Base-by-base conservation (phyloP, 2,329 filamentous ascomycete genomes). In the Penicillium sp. region DNA sequence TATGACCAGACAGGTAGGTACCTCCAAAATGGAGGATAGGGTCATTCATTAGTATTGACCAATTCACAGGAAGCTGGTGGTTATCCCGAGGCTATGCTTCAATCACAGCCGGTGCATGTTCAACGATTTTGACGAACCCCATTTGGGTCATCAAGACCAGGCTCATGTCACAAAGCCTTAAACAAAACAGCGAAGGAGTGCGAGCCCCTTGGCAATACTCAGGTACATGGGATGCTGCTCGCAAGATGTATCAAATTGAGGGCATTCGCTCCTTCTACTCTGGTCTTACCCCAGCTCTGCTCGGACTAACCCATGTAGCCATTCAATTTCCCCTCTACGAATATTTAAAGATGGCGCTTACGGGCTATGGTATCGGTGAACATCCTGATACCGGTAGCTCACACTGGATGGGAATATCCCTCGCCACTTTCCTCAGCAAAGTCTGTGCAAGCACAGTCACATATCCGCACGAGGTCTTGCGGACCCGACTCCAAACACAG, bases 61-160 rank as follows among this genome's bases (percentile, higher is more conserved):
- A 50, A 57, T 64, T 28, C 50, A 59, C 67, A 90, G 89, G 87
- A 58, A 93, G 90, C 70, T 85, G 84, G 68, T 88, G 90, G 77
- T 72, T 91, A 42, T 84, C 93, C 67, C 91, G 90, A 69, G 88
- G 94, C 62, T 92, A 89, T 79, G 94, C 94, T 22, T 96, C 94
- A 10, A 85, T 99, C 58, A 84, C 91, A 54, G 94, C 93, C 25
- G 94, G 94, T 50, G 91, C 87, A 58, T 96, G 89, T 77, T 97
- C 92, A 63, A 99, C 94, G 4, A 82, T 97, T 60, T 89, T 88
- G 60, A 99, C 94, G 25, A 99, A 97, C 73, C 94, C 94, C 0
- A 99, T 99, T 58, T 99, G 94, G 94, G 94, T 99, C 36, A 96
- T 99, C 78, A 99, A 99, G 77, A 99, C 94, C 46, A 84, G 94